Evolutionary conservation across 805 yeast genomes (phyloP), one percentile per base, ranked within the genome.

Genomic region (Myxozyma mucilagina): DNA sequence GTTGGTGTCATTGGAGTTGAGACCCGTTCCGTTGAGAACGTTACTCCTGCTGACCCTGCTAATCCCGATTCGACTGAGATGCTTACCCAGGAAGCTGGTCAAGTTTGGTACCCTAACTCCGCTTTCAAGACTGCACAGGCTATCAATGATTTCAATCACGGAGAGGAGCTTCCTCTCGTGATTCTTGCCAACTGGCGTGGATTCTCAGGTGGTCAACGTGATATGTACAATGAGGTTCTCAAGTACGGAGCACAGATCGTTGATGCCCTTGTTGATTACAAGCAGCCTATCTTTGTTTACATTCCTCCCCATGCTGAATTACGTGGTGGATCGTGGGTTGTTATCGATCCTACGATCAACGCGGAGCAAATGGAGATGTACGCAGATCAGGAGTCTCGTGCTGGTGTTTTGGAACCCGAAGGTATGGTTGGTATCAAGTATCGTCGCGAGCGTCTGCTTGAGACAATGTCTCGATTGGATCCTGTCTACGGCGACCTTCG

Each of bases 291-390:
- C 68, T 87, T 94, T 79, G 90, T 94, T 31, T 94, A 94, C 78
- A 93, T 94, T 75, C 99, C 99, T 55, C 99, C 99, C 61, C 85
- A 88, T 68, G 99, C 98, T 75, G 99, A 94, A 78, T 83, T 94
- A 69, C 89, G 99, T 84, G 99, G 99, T 81, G 99, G 99, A 75
- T 93, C 99, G 31, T 94, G 99, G 99, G 99, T 96, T 59, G 99
- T 94, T 69, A 97, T 94, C 74, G 99, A 94, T 77, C 97, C 99
- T 67, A 90, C 97, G 53, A 94, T 94, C 79, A 94, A 96, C 76
- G 77, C 88, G 50, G 97, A 92, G 65, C 90, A 90, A 89, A 96
- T 94, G 97, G 99, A 94, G 79, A 93, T 94, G 97, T 94, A 93
- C 71, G 98, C 98, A 24, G 99, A 96, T 76, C 87, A 84, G 53